Conservation (phyloP, 441 rosid species). For the Erodium texanum region DNA sequence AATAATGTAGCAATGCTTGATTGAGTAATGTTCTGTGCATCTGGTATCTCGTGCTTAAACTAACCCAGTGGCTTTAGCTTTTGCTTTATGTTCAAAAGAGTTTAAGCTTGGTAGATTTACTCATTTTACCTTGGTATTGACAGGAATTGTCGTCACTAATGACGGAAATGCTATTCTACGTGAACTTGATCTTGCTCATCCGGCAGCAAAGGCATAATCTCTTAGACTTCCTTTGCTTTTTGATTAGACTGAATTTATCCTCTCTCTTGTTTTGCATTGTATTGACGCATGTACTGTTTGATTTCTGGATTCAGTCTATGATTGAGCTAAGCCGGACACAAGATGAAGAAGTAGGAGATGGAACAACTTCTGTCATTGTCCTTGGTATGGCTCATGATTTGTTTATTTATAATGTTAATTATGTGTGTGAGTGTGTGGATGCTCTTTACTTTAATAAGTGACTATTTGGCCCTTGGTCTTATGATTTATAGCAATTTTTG, state of each 20-base stretch:
- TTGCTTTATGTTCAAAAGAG: background rate
- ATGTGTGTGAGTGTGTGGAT: background rate
- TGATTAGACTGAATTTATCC: background rate
- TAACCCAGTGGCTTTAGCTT: background rate
- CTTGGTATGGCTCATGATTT: constrained; percentile 63
- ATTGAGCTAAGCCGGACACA: constrained; percentile 89
- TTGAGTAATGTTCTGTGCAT: background rate
- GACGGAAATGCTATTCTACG: constrained; percentile 91
- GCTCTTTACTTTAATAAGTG: background rate
- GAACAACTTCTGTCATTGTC: constrained; percentile 91
- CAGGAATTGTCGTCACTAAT: constrained; percentile 90
- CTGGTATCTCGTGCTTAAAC: constrained; percentile 4
- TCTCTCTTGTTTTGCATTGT: background rate
- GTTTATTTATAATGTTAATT: background rate
- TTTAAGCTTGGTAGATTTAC: background rate
- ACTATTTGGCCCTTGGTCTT: too few relatives aligned
- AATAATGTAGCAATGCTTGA: too few relatives aligned
- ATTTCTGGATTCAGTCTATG: constrained; percentile 55
- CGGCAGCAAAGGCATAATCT: constrained; percentile 72
- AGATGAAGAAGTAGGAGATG: constrained; percentile 98
- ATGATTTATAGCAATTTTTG: background rate
- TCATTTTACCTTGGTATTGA: constrained; percentile 14
- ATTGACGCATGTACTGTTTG: constrained; percentile 9
- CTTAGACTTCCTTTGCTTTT: background rate
- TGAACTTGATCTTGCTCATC: constrained; percentile 85